phyloP scores from a whole-genome alignment of 2,329 filamentous ascomycete species.

The Pseudogymnoascus sp. region DNA sequence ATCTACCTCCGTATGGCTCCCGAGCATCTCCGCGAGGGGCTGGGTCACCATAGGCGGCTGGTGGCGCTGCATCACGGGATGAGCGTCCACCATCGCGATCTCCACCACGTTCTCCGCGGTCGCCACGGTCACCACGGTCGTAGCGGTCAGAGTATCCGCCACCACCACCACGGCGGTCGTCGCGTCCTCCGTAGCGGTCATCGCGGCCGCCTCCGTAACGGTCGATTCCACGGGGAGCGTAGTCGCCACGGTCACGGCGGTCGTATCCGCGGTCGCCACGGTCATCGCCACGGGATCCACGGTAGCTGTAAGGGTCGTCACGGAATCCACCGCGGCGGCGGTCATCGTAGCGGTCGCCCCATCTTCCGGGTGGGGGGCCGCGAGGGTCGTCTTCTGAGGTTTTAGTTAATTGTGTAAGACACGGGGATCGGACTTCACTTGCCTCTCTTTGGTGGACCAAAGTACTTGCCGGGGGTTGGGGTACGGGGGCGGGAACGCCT shows the following conservation, averaged over 20 bases:
- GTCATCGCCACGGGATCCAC: slow-evolving; percentile 38
- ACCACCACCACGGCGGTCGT: slow-evolving; percentile 39
- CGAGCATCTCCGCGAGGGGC: slow-evolving; percentile 35
- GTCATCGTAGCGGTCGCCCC: slow-evolving; percentile 53
- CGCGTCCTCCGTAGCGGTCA: slow-evolving; percentile 27
- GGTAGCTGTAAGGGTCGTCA: slow-evolving; percentile 52
- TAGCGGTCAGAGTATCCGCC: slow-evolving; percentile 37
- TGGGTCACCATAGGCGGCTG: slow-evolving; percentile 35
- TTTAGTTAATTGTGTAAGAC: slow-evolving; percentile 26
- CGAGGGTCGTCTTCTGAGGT: slow-evolving; percentile 45
- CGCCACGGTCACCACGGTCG: slow-evolving; percentile 28
- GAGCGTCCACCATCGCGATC: slow-evolving; percentile 36
- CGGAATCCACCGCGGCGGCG: slow-evolving; percentile 44
- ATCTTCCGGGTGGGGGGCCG: slow-evolving; percentile 36
- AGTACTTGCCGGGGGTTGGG: slow-evolving; percentile 97
- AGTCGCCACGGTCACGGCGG: slow-evolving; percentile 32
- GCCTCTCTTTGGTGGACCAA: slow-evolving; percentile 96
- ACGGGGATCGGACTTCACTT: slow-evolving; percentile 41
- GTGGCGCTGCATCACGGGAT: slow-evolving; percentile 32
- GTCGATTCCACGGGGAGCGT: slow-evolving; percentile 31
- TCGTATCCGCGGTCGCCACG: slow-evolving; percentile 35
- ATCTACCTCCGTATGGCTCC: slow-evolving; percentile 37
- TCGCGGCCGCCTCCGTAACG: slow-evolving; percentile 27
- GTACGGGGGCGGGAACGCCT: slow-evolving; percentile 90
- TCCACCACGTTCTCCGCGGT: slow-evolving; percentile 36